These are phyloP conservation scores for Alternaria sp. DNA, from an alignment of 2,329 filamentous ascomycete species.

Conservation along the genomic window DNA sequence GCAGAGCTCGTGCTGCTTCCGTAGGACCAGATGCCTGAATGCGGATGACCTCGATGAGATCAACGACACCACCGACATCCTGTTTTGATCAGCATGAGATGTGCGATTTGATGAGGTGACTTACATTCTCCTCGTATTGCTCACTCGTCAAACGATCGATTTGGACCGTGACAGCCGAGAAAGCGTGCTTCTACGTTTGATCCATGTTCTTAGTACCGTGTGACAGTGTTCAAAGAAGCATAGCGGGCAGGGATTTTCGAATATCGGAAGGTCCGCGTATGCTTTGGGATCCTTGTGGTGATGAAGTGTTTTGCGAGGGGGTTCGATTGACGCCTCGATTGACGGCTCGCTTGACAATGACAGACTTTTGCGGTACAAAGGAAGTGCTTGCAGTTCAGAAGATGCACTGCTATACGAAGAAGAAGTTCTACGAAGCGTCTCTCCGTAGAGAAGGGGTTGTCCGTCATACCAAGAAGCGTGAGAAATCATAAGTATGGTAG, in stretches of 20 bases:
- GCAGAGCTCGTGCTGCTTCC: conserved; percentile 88
- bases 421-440: conserved; percentile 18
- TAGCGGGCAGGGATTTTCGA: conserved; percentile 37
- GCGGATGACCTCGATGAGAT: conserved; percentile 91
- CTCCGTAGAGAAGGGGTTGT: conserved; percentile 17
- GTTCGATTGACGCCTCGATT: conserved; percentile 1
- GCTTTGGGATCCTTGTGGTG: conserved; percentile 29
- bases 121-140: conserved; percentile 73
- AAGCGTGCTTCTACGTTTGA: conserved; percentile 68
- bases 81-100: background rate
- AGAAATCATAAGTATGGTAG: conserved; percentile 15
- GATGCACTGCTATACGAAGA: conserved; percentile 13
- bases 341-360: background rate
- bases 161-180: conserved; percentile 90
- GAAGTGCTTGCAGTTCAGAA: conserved; percentile 4
- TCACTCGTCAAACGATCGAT: conserved; percentile 91
- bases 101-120: too few relatives aligned
- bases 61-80: conserved; percentile 84
- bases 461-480: conserved; percentile 4
- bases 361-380: conserved; percentile 7
- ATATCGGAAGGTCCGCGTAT: conserved; percentile 35
- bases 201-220: conserved; percentile 34
- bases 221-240: conserved; percentile 33
- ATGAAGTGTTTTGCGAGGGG: conserved; percentile 26
- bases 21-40: conserved; percentile 85